Conservation (phyloP, 2,329 filamentous ascomycete genomes). For the Colletotrichum spinosum region DNA sequence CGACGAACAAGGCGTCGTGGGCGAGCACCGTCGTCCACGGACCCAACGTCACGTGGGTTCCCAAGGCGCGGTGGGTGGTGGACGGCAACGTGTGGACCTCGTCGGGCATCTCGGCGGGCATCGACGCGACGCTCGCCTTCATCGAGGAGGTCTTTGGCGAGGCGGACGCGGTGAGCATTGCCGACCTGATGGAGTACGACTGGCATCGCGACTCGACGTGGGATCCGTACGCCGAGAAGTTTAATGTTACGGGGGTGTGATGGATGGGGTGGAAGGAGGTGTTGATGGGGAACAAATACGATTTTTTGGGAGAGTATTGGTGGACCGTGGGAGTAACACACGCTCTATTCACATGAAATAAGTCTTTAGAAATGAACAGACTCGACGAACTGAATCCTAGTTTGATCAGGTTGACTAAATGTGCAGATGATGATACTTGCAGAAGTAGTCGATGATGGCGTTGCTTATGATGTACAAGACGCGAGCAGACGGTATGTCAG, state of each 20-base stretch:
- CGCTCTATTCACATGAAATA: no score
- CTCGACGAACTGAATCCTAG: no score
- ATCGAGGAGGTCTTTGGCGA: slow-evolving; percentile 65
- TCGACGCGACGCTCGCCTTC: slow-evolving; percentile 70
- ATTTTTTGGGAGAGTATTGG: no score
- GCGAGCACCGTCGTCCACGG: slow-evolving; percentile 51
- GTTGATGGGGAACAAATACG: background rate
- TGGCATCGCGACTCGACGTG: slow-evolving; percentile 60
- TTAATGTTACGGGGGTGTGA: slow-evolving; percentile 22
- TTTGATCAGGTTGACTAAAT: no score
- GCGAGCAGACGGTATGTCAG: no score
- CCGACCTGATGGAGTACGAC: slow-evolving; percentile 68
- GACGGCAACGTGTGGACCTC: slow-evolving; percentile 70
- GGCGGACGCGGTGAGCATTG: slow-evolving; percentile 59
- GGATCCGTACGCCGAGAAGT: slow-evolving; percentile 58
- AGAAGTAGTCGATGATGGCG: no score
- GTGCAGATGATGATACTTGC: no score
- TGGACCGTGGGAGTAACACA: no score
- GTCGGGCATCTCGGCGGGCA: slow-evolving; percentile 69
- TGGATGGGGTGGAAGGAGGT: background rate
- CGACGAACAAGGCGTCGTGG: slow-evolving; percentile 68
- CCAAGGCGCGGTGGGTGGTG: slow-evolving; percentile 65
- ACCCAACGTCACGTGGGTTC: slow-evolving; percentile 61
- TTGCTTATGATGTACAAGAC: no score
- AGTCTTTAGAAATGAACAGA: no score